Evolutionary conservation across 1,284 basidiomycete species (phyloP), one percentile per base, ranked within the genome.

Genomic region (Pseudozyma tsukubaensis): DNA sequence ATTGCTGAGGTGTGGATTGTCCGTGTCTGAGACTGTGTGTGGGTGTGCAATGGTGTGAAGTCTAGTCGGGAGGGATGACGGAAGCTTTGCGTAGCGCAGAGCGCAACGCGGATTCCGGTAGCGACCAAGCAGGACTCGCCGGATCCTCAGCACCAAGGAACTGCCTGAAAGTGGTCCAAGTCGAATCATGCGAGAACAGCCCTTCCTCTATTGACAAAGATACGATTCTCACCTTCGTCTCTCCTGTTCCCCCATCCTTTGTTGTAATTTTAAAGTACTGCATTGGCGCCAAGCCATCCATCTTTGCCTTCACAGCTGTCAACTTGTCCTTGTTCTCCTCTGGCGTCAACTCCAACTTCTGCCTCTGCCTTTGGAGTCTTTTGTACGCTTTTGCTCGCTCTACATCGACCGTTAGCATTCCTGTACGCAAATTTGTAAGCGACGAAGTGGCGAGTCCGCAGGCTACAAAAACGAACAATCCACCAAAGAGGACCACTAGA

Each of bases 381-480:
- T 4, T 29, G 37, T 50, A 60, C 0, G 68, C 57, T 35, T 65
- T 75, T 0, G 36, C 7, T 18, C 72, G 40, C 29, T 71, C 64
- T 1, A 71, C 54, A 36, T 75, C 72, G 45, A 75, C 29, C 3
- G 72, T 75, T 1, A 75, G 48, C 29, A 29, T 24, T 1, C 64
- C 72, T 1, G 19, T 0, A 2, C 40, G 24, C 1, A 75, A 32
- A 19, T 55, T 29, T 0, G 6, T 34, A 1, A 75, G 34, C 7
- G 68, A 64, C 0, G 68, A 64, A 16, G 37, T 29, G 19, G 60
- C 63, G 0, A 75, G 48, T 2, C 48, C 54, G 5, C 32, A n/a
- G 4, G 66, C 66, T n/a, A 70, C 50, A 24, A 66, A 54, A 3
- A 53, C 52, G 24, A 66, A 63, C 4, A 59, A 40, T 4, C 35